Evolutionary conservation across 768 basidiomycete genomes (phyloP).

Genomic region (Tricholomella constricta): DNA sequence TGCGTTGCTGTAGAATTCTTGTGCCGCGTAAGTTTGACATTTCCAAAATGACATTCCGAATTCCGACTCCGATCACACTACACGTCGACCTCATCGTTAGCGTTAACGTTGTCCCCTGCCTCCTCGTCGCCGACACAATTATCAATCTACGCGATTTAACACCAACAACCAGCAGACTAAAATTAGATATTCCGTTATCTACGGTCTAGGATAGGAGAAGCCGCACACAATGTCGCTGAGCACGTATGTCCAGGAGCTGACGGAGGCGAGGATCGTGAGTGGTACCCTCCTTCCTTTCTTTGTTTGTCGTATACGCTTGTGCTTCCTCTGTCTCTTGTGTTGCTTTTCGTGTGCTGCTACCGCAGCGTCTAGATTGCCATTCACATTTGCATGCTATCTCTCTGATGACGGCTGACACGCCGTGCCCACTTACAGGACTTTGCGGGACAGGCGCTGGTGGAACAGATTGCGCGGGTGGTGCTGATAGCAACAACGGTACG

Average conservation of each 20-base stretch:
- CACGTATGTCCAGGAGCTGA: constrained; percentile 30
- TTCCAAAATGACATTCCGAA: no score
- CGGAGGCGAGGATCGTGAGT: constrained; percentile 46
- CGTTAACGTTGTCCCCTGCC: neutral
- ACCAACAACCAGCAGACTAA: no score
- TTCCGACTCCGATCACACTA: no score
- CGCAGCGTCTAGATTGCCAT: no score
- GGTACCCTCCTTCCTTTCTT: neutral
- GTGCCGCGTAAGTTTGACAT: no score
- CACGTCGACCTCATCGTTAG: neutral
- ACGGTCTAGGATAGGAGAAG: neutral
- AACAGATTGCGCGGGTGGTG: constrained; percentile 43
- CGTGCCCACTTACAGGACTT: constrained; percentile 51
- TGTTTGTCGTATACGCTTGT: neutral
- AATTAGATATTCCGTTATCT: no score
- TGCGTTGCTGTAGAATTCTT: no score
- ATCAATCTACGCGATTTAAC: no score
- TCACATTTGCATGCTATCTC: no score
- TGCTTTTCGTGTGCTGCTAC: no score
- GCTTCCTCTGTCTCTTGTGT: neutral
- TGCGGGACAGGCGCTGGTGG: constrained; percentile 58
- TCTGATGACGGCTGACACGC: no score
- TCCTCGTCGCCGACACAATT: neutral
- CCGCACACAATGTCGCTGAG: constrained; percentile 15
- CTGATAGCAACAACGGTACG: constrained; percentile 51